Conservation (phyloP, 495 filamentous ascomycete species). For the Hypoxylon intermedium region DNA sequence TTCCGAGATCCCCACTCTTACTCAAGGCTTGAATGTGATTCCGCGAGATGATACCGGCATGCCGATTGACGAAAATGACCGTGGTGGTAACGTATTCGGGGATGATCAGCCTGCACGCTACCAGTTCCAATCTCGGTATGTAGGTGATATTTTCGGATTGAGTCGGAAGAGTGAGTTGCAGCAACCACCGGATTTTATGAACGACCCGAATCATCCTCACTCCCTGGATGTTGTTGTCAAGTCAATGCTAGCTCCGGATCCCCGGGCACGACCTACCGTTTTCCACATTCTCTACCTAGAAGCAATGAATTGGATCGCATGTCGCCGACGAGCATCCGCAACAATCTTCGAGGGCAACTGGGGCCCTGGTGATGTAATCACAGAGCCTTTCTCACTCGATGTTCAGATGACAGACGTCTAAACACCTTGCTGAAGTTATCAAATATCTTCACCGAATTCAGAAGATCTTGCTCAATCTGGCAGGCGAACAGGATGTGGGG, state of each 20-base stretch:
- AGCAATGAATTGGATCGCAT: conserved; percentile 77
- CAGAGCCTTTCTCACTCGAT: conserved; percentile 44
- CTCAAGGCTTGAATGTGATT: conserved; percentile 73
- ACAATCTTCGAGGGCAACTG: conserved; percentile 95
- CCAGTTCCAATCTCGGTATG: conserved; percentile 37
- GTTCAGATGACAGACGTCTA: conserved; percentile 59
- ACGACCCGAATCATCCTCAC: conserved; percentile 66
- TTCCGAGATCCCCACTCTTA: conserved; percentile 82
- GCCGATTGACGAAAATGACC: conserved; percentile 53
- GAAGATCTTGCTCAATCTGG: conserved; percentile 45
- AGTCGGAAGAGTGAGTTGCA: conserved; percentile 69
- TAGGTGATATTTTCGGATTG: conserved; percentile 54
- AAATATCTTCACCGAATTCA: conserved; percentile 15
- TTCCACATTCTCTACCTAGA: conserved; percentile 71
- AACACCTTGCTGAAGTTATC: conserved; percentile 27
- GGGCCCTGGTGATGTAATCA: conserved; percentile 65
- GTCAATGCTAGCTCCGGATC: conserved; percentile 84
- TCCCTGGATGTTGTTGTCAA: conserved; percentile 84
- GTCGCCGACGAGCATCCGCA: conserved; percentile 79
- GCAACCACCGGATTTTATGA: conserved; percentile 86
- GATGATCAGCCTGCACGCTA: conserved; percentile 36
- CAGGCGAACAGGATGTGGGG: conserved; percentile 47
- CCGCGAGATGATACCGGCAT: conserved; percentile 77
- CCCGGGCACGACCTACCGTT: conserved; percentile 74
- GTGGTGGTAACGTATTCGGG: conserved; percentile 43